Conservation (phyloP, 2,329 filamentous ascomycete genomes). For the Sporothrix brasiliensis region DNA sequence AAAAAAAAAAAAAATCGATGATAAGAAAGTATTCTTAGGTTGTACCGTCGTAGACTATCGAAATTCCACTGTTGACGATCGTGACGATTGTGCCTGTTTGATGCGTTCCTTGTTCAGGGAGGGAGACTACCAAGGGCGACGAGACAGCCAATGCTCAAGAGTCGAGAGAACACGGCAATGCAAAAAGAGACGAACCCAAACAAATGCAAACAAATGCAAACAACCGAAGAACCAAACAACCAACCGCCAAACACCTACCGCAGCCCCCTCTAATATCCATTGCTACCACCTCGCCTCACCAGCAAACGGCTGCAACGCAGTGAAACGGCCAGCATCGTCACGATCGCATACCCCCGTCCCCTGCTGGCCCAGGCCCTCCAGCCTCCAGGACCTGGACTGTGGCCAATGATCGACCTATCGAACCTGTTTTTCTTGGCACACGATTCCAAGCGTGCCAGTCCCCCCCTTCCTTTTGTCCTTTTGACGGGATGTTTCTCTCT, state of each 20-base stretch:
- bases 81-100: background rate
- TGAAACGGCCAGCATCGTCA: constrained; percentile 26
- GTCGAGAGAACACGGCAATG: background rate
- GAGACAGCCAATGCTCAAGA: background rate
- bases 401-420: constrained; percentile 19
- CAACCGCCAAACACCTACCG: background rate
- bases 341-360: constrained; percentile 8
- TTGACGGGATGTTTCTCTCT: background rate
- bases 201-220: background rate
- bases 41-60: background rate
- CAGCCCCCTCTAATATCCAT: background rate
- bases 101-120: background rate
- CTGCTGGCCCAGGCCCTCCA: background rate
- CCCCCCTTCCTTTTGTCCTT: background rate
- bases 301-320: constrained; percentile 16
- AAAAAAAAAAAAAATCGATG: background rate
- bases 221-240: too few species aligned
- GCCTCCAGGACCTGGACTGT: background rate
- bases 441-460: constrained; percentile 3
- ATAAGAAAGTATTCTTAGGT: background rate
- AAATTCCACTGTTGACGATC: constrained; percentile 12
- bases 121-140: background rate
- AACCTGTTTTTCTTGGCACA: constrained; percentile 29
- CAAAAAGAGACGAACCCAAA: background rate
- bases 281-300: background rate